Conservation (phyloP, 495 filamentous ascomycete genomes). For the Aspergillus incahuasiensis region DNA sequence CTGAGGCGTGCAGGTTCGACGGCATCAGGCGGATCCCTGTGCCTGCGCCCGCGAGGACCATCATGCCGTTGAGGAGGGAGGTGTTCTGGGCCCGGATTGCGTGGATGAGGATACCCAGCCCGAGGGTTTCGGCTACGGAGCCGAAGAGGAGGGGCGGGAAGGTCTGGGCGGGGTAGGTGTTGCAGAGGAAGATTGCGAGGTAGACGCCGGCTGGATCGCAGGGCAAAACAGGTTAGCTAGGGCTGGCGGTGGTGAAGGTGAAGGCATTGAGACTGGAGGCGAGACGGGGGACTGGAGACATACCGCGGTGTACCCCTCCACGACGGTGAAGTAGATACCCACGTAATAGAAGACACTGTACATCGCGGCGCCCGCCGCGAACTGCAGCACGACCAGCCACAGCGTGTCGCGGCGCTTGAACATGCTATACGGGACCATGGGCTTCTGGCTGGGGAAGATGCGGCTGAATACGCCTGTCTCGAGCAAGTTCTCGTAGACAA, state of each 20-base stretch:
- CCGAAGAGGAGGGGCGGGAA: slow-evolving; percentile 47
- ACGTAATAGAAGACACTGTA: slow-evolving; percentile 58
- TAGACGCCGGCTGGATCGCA: slow-evolving; percentile 45
- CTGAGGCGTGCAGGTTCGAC: slow-evolving; percentile 47
- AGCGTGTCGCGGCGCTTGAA: slow-evolving; percentile 47
- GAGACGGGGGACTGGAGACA: slow-evolving; percentile 48
- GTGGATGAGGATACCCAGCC: slow-evolving; percentile 42
- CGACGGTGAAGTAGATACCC: slow-evolving; percentile 54
- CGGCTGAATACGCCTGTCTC: slow-evolving; percentile 41
- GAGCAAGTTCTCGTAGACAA: slow-evolving; percentile 53
- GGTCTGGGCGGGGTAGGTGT: slow-evolving; percentile 53
- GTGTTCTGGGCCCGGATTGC: slow-evolving; percentile 37
- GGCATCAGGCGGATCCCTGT: slow-evolving; percentile 50
- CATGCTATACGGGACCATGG: slow-evolving; percentile 55
- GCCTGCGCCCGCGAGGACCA: slow-evolving; percentile 54
- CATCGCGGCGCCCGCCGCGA: slow-evolving; percentile 45
- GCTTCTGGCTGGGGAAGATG: slow-evolving; percentile 42
- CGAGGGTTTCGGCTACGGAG: slow-evolving; percentile 43
- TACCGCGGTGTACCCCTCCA: slow-evolving; percentile 41
- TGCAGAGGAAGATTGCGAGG: slow-evolving; percentile 49
- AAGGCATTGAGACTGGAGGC: too few species aligned
- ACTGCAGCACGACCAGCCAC: slow-evolving; percentile 50
- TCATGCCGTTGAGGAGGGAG: slow-evolving; percentile 51
- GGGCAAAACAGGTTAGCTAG: background rate
- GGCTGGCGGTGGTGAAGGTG: too few species aligned